These are phyloP conservation scores for Rhipidocladum racemiflorum DNA, from an alignment of 176 grass and related monocot species.

Conservation along the genomic window DNA sequence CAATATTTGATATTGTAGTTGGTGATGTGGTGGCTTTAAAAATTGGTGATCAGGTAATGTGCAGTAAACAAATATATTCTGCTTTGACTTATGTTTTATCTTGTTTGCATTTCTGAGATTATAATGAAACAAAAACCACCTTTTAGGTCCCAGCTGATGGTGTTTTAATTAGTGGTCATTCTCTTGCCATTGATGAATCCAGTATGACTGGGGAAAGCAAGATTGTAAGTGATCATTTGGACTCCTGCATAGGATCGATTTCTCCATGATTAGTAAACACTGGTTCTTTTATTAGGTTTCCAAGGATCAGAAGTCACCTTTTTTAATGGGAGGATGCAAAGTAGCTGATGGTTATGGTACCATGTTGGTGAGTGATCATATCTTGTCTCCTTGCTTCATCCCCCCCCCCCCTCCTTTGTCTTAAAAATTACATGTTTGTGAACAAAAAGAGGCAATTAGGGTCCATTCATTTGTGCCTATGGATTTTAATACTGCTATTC, in stretches of 20 bases:
- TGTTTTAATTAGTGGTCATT: constrained; percentile 72
- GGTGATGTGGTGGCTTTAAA: constrained; percentile 91
- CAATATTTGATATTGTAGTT: constrained; percentile 95
- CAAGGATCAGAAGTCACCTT: constrained; percentile 83
- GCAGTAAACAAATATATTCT: constrained; percentile 8
- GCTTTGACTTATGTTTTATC: constrained; percentile 32
- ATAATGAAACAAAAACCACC: constrained; percentile 13
- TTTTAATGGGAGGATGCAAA: constrained; percentile 97
- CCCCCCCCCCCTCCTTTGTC: not conserved
- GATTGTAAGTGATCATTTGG: constrained; percentile 60
- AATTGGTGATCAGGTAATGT: constrained; percentile 90
- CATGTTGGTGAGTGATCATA: constrained; percentile 77
- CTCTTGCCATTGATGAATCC: constrained; percentile 95
- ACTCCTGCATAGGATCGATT: constrained; percentile 9
- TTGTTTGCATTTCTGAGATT: constrained; percentile 19
- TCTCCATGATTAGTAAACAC: constrained; percentile 16
- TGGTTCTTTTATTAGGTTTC: constrained; percentile 42
- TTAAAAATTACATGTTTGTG: not conserved
- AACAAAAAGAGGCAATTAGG: constrained; percentile 6
- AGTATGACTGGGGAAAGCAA: constrained; percentile 99
- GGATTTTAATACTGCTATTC: not conserved
- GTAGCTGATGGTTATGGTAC: constrained; percentile 96
- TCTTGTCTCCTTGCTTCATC: not conserved
- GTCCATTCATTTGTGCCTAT: not conserved
- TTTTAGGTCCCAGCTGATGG: constrained; percentile 93